Evolutionary conservation across 495 filamentous ascomycete species (phyloP), one percentile per base, ranked within the genome.

Genomic region (Cercophora scortea): DNA sequence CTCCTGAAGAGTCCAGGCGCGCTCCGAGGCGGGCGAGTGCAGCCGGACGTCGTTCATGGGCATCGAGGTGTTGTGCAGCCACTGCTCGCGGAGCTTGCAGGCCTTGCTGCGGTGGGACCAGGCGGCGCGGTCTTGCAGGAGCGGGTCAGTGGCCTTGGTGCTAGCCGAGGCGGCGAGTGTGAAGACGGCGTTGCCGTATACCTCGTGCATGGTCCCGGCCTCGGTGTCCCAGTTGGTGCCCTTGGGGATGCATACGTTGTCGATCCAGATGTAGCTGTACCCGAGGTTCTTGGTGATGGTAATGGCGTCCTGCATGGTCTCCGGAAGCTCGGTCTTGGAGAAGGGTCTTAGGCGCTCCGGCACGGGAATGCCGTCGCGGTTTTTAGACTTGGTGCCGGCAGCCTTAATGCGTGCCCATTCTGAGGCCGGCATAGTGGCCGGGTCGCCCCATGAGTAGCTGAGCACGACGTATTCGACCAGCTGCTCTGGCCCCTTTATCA

Each of bases 401-500:
- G 49, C 58, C 47, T 65, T 65, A 47, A 67, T 67, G 16, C 54
- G 57, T 16, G 62, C 64, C 62, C 62, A 65, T 32, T 67, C 62
- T 4, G 47, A 53, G 3, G 53, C 34, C 6, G 62, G 53, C 62
- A 67, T 67, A 8, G 56, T 45, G 4, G 53, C 25, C 10, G 60
- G 60, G 42, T 67, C 56, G 32, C 64, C 64, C 64, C 64, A 67
- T 10, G 64, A 65, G 50, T 67, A 67, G 49, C 64, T 67, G 9
- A 67, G 60, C 38, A 65, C 64, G 39, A 67, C 62, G 46, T 67
- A 67, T 32, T 56, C 41, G 34, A 67, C 60, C 9, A 49, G 54
- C 1, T 15, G 2, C 9, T 32, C 10, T 1, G 55, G 58, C 0
- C 60, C 52, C 18, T 45, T 49, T 0, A 65, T 52, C 19, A 67